Evolutionary conservation across 2,329 filamentous ascomycete genomes (phyloP), one percentile per base, ranked within the genome.

Genomic region (Geoglossum cookeanum): DNA sequence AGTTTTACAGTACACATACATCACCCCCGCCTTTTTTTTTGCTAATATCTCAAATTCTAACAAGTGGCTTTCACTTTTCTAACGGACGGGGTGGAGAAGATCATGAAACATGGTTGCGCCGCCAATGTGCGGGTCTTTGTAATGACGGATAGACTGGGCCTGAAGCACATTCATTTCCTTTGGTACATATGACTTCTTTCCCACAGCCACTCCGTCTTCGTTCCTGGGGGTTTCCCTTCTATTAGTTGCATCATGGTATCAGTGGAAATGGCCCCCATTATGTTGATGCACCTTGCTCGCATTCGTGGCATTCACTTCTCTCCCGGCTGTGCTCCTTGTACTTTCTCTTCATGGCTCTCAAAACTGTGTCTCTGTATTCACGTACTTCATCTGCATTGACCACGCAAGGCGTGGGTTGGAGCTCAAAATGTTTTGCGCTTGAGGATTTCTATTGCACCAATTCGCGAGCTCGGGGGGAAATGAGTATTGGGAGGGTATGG

Each of bases 301-400:
- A 53, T 53, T 37, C 22, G 30, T 53, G 22, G 33, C 49, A 52
- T 7, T 52, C 29, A 53, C 49, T 27, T 35, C 17, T 37, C 11
- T 53, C 29, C 17, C 5, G 15, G 17, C 49, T 53, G 48, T 52
- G 30, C 49, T 33, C 49, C 42, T 33, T 33, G 49, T 53, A 53
- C 11, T 52, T 53, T 22, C 49, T 32, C 15, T 53, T 35, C 30
- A 53, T 53, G 49, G 49, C 49, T 53, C 30, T 13, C 33, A 32
- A 37, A 53, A 53, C 11, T 32, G 22, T 30, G 15, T 27, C 22
- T 33, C 27, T 37, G 22, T 37, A 32, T 53, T 53, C 22, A 22
- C 49, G 30, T 51, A 37, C 32, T 53, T 53, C 49, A 53, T 53
- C 27, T 53, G 49, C 49, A 53, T 53, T 53, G 49, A 35, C 27